Conservation (phyloP, 345 rosid genomes). For the Firmiana major region DNA sequence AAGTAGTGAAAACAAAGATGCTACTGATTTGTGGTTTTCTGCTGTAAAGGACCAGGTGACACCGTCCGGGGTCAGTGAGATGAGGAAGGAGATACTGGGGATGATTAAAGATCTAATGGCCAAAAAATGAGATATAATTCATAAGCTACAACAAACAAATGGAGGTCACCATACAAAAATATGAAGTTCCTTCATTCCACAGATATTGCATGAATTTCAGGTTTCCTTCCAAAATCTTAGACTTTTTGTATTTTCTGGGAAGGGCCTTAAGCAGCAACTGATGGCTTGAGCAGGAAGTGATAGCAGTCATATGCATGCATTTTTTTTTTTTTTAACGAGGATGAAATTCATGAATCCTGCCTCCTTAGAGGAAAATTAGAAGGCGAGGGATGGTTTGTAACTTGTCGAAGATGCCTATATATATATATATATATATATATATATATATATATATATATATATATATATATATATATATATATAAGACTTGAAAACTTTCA, state of each 20-base stretch:
- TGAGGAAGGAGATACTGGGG: constrained; percentile 53
- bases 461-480: too few species aligned
- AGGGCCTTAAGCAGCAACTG: neutral
- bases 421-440: too few species aligned
- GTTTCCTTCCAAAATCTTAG: neutral
- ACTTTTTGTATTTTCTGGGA: neutral
- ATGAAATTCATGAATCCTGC: neutral
- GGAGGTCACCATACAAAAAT: neutral
- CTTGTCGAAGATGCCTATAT: neutral
- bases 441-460: too few species aligned
- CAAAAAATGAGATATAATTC: constrained; percentile 16
- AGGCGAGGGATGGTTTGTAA: neutral
- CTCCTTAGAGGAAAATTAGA: neutral
- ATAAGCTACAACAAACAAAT: neutral
- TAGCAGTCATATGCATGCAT: neutral
- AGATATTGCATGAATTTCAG: neutral
- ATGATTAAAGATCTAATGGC: constrained; percentile 51
- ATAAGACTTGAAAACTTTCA: neutral
- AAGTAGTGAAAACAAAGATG: constrained; percentile 24
- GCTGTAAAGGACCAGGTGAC: constrained; percentile 55
- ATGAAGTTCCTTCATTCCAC: neutral
- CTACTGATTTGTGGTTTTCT: constrained; percentile 52
- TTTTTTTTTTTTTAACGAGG: neutral
- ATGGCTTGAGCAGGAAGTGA: neutral
- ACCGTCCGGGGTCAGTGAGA: constrained; percentile 37